Evolutionary conservation across 257 asterid species (phyloP).

Genomic region (Mitragyna speciosa): DNA sequence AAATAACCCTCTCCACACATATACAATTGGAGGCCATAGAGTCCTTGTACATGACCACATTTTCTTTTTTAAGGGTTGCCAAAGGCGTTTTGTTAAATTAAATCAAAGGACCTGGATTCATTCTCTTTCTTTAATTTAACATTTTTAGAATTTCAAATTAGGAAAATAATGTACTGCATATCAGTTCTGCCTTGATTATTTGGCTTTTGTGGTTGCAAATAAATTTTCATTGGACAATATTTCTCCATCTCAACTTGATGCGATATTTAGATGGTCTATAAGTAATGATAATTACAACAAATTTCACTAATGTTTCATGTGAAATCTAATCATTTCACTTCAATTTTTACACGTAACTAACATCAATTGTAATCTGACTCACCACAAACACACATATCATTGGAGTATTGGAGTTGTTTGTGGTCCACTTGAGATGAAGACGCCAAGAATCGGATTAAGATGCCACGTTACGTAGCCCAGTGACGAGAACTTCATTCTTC

Average conservation of each 20-base stretch:
- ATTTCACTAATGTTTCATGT: too few relatives aligned
- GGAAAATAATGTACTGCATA: background rate
- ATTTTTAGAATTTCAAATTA: background rate
- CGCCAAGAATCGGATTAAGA: constrained; percentile 30
- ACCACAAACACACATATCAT: constrained; percentile 9
- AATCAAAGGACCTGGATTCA: too few relatives aligned
- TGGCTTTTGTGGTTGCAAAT: background rate
- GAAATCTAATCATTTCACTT: too few relatives aligned
- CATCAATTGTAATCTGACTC: too few relatives aligned
- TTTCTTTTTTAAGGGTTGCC: background rate
- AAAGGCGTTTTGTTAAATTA: too few relatives aligned
- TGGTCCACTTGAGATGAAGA: constrained; percentile 29
- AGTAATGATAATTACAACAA: too few relatives aligned
- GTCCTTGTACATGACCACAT: background rate
- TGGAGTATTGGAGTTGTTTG: constrained; percentile 21
- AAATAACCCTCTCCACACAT: background rate
- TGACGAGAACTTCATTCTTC: constrained; percentile 14
- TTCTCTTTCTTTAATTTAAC: background rate
- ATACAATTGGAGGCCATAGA: constrained; percentile 1
- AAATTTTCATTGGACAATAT: background rate
- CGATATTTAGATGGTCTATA: too few relatives aligned
- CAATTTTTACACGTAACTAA: too few relatives aligned
- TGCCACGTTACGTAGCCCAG: constrained; percentile 37
- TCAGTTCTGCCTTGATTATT: too few relatives aligned
- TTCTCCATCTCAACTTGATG: too few relatives aligned